Conservation (phyloP, 2,329 filamentous ascomycete genomes). For the Hymenoscyphus fraxineus region DNA sequence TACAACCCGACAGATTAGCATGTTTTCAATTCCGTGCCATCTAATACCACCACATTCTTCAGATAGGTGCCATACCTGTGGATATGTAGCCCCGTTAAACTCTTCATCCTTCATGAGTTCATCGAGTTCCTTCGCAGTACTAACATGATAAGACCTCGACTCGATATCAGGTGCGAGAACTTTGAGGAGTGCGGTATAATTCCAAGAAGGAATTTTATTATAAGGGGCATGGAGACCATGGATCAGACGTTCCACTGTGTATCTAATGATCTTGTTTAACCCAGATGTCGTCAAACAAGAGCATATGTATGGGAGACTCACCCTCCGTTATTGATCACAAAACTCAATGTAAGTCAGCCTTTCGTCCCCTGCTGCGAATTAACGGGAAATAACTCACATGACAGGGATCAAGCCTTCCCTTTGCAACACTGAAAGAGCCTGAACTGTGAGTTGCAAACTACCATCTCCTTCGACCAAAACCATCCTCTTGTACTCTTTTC, state of each 20-base stretch:
- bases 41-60: not conserved
- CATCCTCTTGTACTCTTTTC: slow-evolving; percentile 40
- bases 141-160: slow-evolving; percentile 62
- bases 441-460: slow-evolving; percentile 61
- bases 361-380: not conserved
- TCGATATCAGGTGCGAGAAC: slow-evolving; percentile 47
- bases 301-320: not conserved
- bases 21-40: not conserved
- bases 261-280: slow-evolving; percentile 56
- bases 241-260: slow-evolving; percentile 55
- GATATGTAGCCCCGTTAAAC: slow-evolving; percentile 50
- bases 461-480: slow-evolving; percentile 57
- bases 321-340: slow-evolving; percentile 82
- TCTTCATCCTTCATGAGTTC: slow-evolving; percentile 59
- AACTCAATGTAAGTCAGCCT: slow-evolving; percentile 41
- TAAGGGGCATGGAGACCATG: slow-evolving; percentile 50
- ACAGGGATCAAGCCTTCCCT: slow-evolving; percentile 42
- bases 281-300: not conserved
- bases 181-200: slow-evolving; percentile 34
- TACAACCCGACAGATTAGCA: not conserved
- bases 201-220: slow-evolving; percentile 50
- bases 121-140: slow-evolving; percentile 66
- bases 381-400: slow-evolving; percentile 27
- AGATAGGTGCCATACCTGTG: slow-evolving; percentile 8
- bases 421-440: slow-evolving; percentile 62